These are phyloP conservation scores for Cenococcum geophilum DNA, from an alignment of 495 filamentous ascomycete genomes.

Conservation along the genomic window DNA sequence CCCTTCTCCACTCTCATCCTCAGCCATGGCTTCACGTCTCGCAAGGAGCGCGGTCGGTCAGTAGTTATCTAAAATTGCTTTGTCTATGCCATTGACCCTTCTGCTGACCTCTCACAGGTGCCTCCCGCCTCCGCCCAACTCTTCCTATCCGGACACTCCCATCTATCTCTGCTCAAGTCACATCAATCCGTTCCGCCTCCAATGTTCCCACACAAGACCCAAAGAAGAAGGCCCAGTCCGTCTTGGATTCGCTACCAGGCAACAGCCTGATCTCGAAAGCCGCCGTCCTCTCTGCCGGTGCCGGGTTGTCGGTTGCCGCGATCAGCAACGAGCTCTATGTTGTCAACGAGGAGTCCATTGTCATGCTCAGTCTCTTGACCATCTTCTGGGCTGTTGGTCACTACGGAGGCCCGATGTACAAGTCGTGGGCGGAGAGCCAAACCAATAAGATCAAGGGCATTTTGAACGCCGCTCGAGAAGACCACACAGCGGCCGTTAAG, in stretches of 20 bases:
- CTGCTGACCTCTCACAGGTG: constrained; percentile 53
- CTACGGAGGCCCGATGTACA: constrained; percentile 87
- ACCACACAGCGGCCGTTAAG: constrained; percentile 94
- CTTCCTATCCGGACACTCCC: constrained; percentile 61
- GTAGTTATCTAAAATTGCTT: constrained; percentile 35
- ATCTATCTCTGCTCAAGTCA: constrained; percentile 59
- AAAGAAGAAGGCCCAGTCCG: constrained; percentile 88
- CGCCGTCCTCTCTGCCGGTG: constrained; percentile 86
- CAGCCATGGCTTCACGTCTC: constrained; percentile 87
- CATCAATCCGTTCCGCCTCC: constrained; percentile 60
- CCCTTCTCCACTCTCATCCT: constrained; percentile 46
- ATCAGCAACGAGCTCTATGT: constrained; percentile 99
- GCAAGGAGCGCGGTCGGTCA: constrained; percentile 86
- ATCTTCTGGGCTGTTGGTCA: constrained; percentile 85
- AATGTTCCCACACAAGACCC: constrained; percentile 77
- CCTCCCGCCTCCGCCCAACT: constrained; percentile 73
- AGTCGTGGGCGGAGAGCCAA: constrained; percentile 83
- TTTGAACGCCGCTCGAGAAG: constrained; percentile 83
- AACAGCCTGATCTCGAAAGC: constrained; percentile 64
- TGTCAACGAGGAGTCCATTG: constrained; percentile 94
- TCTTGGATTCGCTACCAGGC: constrained; percentile 70
- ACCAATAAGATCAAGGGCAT: constrained; percentile 83
- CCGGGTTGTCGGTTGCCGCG: constrained; percentile 85
- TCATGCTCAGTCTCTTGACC: constrained; percentile 79
- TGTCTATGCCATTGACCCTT: constrained; percentile 26